Evolutionary conservation across 1,284 basidiomycete genomes (phyloP), one percentile per base, ranked within the genome.

Genomic region (Rhodotorula sp.): DNA sequence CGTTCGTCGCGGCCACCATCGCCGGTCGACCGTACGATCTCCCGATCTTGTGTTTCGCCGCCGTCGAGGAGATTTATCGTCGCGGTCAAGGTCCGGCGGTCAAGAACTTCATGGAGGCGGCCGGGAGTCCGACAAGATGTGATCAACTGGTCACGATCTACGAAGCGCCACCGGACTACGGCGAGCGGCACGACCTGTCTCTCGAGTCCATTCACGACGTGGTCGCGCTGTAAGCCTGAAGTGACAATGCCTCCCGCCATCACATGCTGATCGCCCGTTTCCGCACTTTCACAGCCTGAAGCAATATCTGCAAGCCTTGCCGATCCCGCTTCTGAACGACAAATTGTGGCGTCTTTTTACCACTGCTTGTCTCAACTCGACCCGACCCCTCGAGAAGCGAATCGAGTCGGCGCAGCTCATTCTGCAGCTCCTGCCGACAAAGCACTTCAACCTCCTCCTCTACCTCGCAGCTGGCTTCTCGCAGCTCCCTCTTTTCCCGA

Each of bases 401-500:
- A 78, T 82, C 63, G 72, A 77, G 3, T 80, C 83, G 58, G 86
- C 86, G 1, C 86, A 86, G 72, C 81, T 86, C 63, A 79, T 90
- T 48, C 83, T 90, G 23, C 86, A 86, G 6, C 84, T 90, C 47
- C 84, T 90, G 7, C 87, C 89, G 0, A 83, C 84, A 0, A 80
- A 85, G 14, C 83, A 86, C 58, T 85, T 88, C 75, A 85, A 85
- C 21, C 80, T 90, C 1, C 81, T 90, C 58, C 82, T 86, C 29
- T 90, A 90, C 78, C 83, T 90, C 31, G 83, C 87, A 70, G 85
- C 85, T 0, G 89, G 90, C 79, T 87, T 90, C 47, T 81, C 79
- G 31, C 81, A 82, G 67, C 71, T 82, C 8, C 81, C 81, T 16
- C 77, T 81, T 4, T 80, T 80, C 73, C 76, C 78, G 15, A 78